Percentiles rank a stretch among this genome's conserved stretches.
Conservation (phyloP, 148 eudicot species). For the Chenopodium formosanum region DNA sequence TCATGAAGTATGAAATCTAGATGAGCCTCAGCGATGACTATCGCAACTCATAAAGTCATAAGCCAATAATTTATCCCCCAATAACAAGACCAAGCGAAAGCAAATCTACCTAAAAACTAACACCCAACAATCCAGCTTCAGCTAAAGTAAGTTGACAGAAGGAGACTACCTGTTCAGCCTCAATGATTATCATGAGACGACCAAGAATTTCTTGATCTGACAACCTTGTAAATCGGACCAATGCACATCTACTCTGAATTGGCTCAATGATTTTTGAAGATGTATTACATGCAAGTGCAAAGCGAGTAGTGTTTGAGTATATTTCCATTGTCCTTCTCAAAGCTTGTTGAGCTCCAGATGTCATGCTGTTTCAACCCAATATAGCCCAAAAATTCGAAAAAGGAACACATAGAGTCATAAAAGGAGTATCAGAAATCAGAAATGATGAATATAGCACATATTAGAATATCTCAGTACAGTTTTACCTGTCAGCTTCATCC, state of each 20-base stretch:
- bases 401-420: not conserved
- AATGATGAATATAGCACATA: not conserved
- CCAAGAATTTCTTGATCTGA: slow-evolving; percentile 98
- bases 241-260: slow-evolving; percentile 98
- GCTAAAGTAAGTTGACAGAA: not conserved
- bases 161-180: slow-evolving; percentile 70
- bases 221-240: slow-evolving; percentile 87
- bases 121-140: not conserved
- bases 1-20: not conserved
- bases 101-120: not conserved
- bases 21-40: not conserved
- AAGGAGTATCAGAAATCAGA: not conserved
- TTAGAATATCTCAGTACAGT: not conserved
- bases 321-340: slow-evolving; percentile 96
- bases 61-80: not conserved
- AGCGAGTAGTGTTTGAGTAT: slow-evolving; percentile 90
- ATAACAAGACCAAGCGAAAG: not conserved
- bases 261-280: slow-evolving; percentile 96
- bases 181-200: slow-evolving; percentile 84
- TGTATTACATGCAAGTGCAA: slow-evolving; percentile 96
- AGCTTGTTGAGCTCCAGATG: slow-evolving; percentile 98
- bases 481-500: slow-evolving; percentile 97
- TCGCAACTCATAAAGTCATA: not conserved
- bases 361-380: slow-evolving; percentile 62
- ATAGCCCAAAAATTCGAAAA: not conserved